Evolutionary conservation across 768 basidiomycete genomes (phyloP).

Genomic region (Gloeopeniophorella convolvens): DNA sequence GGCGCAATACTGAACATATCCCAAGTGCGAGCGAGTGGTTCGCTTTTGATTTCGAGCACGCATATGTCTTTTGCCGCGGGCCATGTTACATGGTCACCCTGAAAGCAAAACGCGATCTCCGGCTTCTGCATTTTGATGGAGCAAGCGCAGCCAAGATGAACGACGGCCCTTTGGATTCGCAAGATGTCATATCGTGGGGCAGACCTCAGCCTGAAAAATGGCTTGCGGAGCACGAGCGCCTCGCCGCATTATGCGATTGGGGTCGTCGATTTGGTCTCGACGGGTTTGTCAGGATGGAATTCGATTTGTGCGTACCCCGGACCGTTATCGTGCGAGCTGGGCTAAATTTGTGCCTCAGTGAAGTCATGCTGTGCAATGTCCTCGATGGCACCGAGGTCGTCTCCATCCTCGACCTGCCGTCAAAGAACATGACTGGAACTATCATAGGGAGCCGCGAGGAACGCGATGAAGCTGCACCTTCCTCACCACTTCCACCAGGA

Average conservation of each 20-base stretch:
- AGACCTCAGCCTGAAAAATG: conserved; percentile 18
- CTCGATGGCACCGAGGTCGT: conserved; percentile 12
- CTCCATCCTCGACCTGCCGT: conserved; percentile 6
- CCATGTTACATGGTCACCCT: conserved; percentile 7
- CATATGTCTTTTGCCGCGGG: conserved; percentile 1
- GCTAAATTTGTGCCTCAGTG: neutral
- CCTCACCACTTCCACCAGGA: neutral
- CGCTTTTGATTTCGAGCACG: conserved; percentile 19
- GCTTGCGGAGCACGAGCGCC: conserved; percentile 24
- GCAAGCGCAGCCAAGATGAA: conserved; percentile 19
- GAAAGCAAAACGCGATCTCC: conserved; percentile 13
- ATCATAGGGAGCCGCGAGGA: too few species aligned
- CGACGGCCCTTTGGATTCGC: conserved; percentile 30
- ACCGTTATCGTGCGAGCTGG: neutral
- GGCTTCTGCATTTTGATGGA: conserved; percentile 18
- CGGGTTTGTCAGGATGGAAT: conserved; percentile 27
- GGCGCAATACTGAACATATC: neutral
- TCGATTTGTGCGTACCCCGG: conserved; percentile 19
- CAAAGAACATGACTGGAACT: neutral
- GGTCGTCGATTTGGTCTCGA: conserved; percentile 28
- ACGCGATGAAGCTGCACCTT: too few species aligned
- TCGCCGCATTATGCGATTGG: conserved; percentile 30
- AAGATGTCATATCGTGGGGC: conserved; percentile 33
- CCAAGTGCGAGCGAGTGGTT: conserved; percentile 15
- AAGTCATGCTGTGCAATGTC: conserved; percentile 17